Percentiles rank a stretch among this genome's conserved stretches.
These are phyloP conservation scores for Suillus occidentalis DNA, from an alignment of 768 basidiomycete genomes.

Conservation along the genomic window DNA sequence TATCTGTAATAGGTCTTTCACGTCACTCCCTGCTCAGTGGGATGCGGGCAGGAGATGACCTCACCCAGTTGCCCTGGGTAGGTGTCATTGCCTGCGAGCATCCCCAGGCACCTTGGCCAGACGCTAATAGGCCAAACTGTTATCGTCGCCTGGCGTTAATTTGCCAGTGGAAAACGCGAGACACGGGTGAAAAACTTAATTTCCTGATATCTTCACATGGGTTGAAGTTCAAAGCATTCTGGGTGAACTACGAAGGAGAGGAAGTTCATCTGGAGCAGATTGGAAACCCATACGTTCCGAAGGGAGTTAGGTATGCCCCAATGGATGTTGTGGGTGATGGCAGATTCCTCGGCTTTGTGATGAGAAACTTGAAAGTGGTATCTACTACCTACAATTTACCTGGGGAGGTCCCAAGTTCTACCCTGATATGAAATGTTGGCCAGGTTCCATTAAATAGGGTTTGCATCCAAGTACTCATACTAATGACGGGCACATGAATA, in stretches of 20 bases:
- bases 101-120: background rate
- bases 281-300: background rate
- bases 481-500: background rate
- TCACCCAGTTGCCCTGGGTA: background rate
- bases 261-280: background rate
- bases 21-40: background rate
- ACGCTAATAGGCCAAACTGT: background rate
- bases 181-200: background rate
- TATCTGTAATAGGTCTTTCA: background rate
- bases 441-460: background rate
- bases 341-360: background rate
- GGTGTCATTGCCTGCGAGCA: background rate
- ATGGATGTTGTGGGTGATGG: background rate
- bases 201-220: background rate
- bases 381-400: background rate
- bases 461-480: background rate
- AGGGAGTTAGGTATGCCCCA: background rate
- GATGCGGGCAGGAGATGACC: background rate
- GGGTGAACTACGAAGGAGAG: background rate
- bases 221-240: background rate
- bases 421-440: background rate
- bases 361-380: background rate
- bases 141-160: background rate
- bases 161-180: background rate
- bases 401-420: background rate